Conservation (phyloP, 345 rosid species). For the Pugionium cornutum region DNA sequence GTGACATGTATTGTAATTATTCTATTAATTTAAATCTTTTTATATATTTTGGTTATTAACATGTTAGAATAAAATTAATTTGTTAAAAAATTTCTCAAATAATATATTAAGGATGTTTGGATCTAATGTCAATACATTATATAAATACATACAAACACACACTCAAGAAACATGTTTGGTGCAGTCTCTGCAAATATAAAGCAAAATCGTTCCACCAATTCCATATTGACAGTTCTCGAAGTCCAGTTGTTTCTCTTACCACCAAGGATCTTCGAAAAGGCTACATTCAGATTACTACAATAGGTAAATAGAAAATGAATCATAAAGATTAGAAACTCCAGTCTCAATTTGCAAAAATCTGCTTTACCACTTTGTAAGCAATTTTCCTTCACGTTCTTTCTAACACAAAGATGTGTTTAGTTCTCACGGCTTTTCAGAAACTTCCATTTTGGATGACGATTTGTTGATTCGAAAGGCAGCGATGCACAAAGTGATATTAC, state of each 20-base stretch:
- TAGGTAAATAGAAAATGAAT: background rate
- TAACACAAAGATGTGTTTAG: slow-evolving; percentile 13
- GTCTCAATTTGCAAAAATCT: background rate
- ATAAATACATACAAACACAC: background rate
- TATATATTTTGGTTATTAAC: too few species aligned
- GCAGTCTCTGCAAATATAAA: slow-evolving; percentile 8
- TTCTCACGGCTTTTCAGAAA: slow-evolving; percentile 42
- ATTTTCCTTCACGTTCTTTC: slow-evolving; percentile 7
- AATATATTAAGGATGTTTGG: background rate
- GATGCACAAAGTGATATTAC: slow-evolving; percentile 76
- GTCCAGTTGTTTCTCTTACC: slow-evolving; percentile 19
- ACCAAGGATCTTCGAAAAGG: slow-evolving; percentile 18
- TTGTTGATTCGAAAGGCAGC: slow-evolving; percentile 82
- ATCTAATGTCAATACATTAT: too few species aligned
- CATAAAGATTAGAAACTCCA: background rate
- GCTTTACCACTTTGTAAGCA: slow-evolving; percentile 4
- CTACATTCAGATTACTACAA: slow-evolving; percentile 23
- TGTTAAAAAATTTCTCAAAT: background rate
- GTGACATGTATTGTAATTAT: too few species aligned
- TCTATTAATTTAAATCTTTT: too few species aligned
- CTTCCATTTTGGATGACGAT: slow-evolving; percentile 45
- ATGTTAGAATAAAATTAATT: too few species aligned
- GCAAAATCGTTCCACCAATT: background rate
- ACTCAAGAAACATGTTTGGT: slow-evolving; percentile 5
- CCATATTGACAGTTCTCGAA: slow-evolving; percentile 1